Base-by-base conservation (phyloP, 2,329 filamentous ascomycete genomes). In the Claviceps arundinis region DNA sequence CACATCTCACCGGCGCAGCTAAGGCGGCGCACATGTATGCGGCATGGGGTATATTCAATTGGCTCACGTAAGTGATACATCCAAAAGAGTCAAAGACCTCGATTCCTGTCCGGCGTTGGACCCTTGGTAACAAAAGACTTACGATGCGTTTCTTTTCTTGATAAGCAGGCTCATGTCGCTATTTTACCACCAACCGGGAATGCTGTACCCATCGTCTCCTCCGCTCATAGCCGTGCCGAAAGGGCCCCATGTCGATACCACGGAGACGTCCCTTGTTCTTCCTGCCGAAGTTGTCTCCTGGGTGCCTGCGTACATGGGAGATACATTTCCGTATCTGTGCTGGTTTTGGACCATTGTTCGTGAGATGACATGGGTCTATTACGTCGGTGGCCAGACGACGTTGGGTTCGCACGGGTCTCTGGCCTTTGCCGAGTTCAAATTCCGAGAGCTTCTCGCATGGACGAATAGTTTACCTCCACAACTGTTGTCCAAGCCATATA, bases 401-500 rank as follows among this genome's bases (percentile, higher is more conserved):
- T 44, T 38, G 22, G 42, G 2, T 26, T 52, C 1, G 24, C 11
- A n/a, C 16, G 54, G 9, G 50, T 52, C 54, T 14, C 48, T 61
- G 14, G 54, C 55, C 8, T 60, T 65, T 42, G 61, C 60, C 1
- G 65, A 68, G 50, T 57, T 58, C 46, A 63, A 61, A 24, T 68
- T 62, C 48, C 64, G 63, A 11, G 64, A 68, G 50, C 56, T 68
- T 0, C 55, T 68, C 6, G 59, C 63, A 3, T 68, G 64, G 64
- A 59, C 57, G 3, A 62, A 64, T 24, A 55, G 46, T 6, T 46
- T 68, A 14, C 61, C 64, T 0, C 26, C 50, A 7, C 51, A 56
- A 1, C 48, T 64, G 8, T 50, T 55, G 9, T 57, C 57, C 6
- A 52, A 38, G 13, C 54, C 60, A 4, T 37, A 55, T 5, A 57